These are phyloP conservation scores for Pelargonium nanum DNA, from an alignment of 345 rosid genomes.

Conservation along the genomic window DNA sequence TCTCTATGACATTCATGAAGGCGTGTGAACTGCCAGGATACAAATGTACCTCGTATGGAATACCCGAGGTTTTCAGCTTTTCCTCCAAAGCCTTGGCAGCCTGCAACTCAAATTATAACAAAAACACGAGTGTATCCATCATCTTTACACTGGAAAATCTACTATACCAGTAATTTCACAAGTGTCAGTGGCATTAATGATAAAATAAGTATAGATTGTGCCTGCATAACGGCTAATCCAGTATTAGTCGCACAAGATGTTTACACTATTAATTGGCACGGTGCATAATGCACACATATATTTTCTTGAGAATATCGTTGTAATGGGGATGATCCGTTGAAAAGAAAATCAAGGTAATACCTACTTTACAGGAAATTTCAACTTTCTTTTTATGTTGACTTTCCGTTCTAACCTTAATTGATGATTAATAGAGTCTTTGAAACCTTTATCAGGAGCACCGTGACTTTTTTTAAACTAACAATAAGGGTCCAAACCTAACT, in stretches of 20 bases:
- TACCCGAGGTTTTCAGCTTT: slow-evolving; percentile 68
- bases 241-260: background rate
- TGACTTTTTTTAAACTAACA: background rate
- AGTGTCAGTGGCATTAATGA: too few species aligned
- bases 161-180: background rate
- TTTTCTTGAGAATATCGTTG: background rate
- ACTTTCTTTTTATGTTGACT: too few species aligned
- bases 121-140: background rate
- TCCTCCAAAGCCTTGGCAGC: slow-evolving; percentile 81
- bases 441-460: background rate
- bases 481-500: background rate
- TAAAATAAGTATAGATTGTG: too few species aligned
- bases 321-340: background rate
- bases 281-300: background rate
- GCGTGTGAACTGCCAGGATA: slow-evolving; percentile 72
- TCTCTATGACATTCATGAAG: slow-evolving; percentile 74
- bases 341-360: background rate
- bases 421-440: background rate
- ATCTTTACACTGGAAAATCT: background rate
- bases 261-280: background rate
- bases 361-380: background rate
- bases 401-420: background rate
- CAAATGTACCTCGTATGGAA: slow-evolving; percentile 66
- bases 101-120: slow-evolving; percentile 21
- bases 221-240: too few species aligned